phyloP scores from a whole-genome alignment of 2,329 filamentous ascomycete genomes.

The Pseudocercospora fijiensis region DNA sequence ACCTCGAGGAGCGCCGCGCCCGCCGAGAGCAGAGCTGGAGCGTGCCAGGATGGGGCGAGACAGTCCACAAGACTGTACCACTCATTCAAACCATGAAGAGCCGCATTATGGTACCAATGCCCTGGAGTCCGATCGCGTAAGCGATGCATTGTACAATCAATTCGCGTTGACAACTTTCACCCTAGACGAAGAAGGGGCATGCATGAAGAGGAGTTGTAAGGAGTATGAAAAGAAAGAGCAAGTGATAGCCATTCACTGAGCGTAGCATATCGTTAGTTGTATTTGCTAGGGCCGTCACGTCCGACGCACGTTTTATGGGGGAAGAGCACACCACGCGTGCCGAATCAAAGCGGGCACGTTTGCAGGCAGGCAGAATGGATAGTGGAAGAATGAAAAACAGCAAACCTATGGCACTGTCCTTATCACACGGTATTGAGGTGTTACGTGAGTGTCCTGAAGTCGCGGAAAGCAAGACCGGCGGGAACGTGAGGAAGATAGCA shows the following conservation, averaged over 20 bases:
- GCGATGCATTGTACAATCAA: background rate
- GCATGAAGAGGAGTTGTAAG: background rate
- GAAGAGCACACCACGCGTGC: background rate
- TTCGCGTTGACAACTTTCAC: background rate
- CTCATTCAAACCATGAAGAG: slow-evolving; percentile 97
- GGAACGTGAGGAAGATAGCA: background rate
- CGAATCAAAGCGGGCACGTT: background rate
- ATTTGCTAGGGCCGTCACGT: background rate
- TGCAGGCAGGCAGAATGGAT: background rate
- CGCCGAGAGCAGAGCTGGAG: slow-evolving; percentile 93
- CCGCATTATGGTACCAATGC: slow-evolving; percentile 87
- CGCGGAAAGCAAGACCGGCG: background rate
- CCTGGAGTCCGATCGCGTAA: slow-evolving; percentile 80
- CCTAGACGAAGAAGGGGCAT: background rate
- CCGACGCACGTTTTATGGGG: background rate
- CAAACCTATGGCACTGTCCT: background rate
- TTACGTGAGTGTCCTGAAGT: background rate
- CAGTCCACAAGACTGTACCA: slow-evolving; percentile 94
- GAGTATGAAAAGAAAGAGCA: slow-evolving; percentile 1
- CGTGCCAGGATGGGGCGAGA: slow-evolving; percentile 74
- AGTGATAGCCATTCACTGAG: slow-evolving; percentile 6
- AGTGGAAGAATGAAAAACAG: background rate
- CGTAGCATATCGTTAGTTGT: background rate
- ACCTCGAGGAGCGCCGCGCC: slow-evolving; percentile 87
- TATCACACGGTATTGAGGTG: background rate